Evolutionary conservation across 2,329 filamentous ascomycete genomes (phyloP), one percentile per base, ranked within the genome.

Genomic region (Cadophora sp.): DNA sequence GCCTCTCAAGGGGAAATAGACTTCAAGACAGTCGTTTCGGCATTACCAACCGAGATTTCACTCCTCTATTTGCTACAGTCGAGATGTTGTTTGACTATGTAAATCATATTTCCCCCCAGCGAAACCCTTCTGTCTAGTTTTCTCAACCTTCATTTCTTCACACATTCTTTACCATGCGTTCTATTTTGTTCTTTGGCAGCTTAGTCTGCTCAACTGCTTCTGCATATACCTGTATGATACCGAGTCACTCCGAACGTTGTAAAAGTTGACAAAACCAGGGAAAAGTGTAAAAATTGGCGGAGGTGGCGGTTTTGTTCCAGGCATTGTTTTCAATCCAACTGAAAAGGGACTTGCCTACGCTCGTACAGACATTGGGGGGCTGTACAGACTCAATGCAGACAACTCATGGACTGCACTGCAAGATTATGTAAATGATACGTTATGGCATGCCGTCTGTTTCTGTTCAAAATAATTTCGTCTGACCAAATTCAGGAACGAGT

Each of bases 291-390:
- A 58, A 37, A 64, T 63, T 51, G 65, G 62, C 12, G 72, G 85
- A 19, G 86, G 86, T 16, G 86, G 86, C 62, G 86, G 86, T 37
- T 88, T 88, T 72, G 81, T 85, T 4, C 82, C 85, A 4, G 82
- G 85, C 26, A 85, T 88, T 62, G 80, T 86, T n/a, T 88, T 87
- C 77, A 86, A 88, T 72, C 84, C 84, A 4, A 82, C 78, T 43
- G 77, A 76, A 6, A 79, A 83, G 69, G 85, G 85, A 5, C 76
- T 87, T 7, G 85, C 84, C 1, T 88, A 87, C 71, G 84, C 84
- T 27, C 80, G 86, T 48, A 86, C 86, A 2, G 86, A 88, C 68
- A 87, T 88, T 69, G 86, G 86, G 22, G 85, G 86, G 9, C 79
- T 86, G 12, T 87, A 88, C 77, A 80, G 82, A 68, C 79, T 87